phyloP scores from a whole-genome alignment of 352 stramenopile genomes.

The Pythium brassicae region DNA sequence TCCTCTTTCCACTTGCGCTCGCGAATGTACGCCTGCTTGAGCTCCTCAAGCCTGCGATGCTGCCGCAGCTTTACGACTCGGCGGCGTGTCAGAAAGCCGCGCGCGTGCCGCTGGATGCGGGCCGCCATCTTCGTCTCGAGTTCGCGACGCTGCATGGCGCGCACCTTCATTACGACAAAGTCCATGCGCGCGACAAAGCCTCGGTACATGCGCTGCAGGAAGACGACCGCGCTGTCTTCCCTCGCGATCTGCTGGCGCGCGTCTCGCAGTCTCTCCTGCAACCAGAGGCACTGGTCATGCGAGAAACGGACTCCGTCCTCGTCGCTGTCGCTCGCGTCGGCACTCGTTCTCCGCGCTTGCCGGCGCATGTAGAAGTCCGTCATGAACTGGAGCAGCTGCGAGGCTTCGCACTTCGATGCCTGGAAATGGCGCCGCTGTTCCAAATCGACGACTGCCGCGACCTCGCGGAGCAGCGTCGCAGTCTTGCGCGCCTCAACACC shows the following conservation, averaged over 20 bases:
- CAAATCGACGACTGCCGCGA: constrained; percentile 32
- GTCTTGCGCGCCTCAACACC: constrained; percentile 37
- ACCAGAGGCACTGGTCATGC: constrained; percentile 34
- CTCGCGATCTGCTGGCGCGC: constrained; percentile 23
- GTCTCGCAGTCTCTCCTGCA: constrained; percentile 32
- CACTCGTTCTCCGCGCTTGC: not conserved
- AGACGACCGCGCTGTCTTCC: constrained; percentile 40
- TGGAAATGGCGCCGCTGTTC: constrained; percentile 44
- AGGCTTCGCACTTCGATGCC: constrained; percentile 21
- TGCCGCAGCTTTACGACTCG: constrained; percentile 23
- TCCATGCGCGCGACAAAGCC: constrained; percentile 36
- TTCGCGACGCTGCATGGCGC: constrained; percentile 21
- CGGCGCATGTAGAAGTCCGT: constrained; percentile 27
- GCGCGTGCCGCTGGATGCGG: constrained; percentile 28
- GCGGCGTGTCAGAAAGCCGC: constrained; percentile 32
- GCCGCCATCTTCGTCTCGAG: constrained; percentile 30
- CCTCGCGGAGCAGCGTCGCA: constrained; percentile 32
- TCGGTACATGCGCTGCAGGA: constrained; percentile 51
- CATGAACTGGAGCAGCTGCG: constrained; percentile 47
- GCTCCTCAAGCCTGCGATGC: constrained; percentile 30
- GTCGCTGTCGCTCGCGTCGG: not conserved
- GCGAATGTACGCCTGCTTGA: constrained; percentile 54
- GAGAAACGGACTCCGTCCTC: constrained; percentile 17
- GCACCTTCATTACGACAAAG: constrained; percentile 36
- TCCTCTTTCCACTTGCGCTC: constrained; percentile 59